Percentiles rank a stretch among this genome's conserved stretches.
Conservation (phyloP, 164 flowering plant genomes). For the Annona cherimola region DNA sequence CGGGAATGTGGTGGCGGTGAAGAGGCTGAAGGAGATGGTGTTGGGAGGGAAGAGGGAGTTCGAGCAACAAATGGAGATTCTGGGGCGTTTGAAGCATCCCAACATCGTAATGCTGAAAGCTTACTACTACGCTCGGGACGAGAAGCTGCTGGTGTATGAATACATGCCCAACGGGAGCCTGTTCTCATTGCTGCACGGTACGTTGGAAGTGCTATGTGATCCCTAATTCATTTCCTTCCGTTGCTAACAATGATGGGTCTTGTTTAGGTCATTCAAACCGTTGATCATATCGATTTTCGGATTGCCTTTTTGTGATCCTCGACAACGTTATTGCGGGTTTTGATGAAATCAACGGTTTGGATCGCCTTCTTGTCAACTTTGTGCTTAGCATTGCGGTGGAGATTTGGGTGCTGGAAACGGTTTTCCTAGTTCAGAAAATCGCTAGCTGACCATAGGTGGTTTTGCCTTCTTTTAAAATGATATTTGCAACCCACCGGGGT, state of each 20-base stretch:
- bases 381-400: too few species aligned
- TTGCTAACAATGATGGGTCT: neutral
- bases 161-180: constrained; percentile 76
- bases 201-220: neutral
- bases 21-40: constrained; percentile 56
- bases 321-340: neutral
- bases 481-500: too few species aligned
- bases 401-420: too few species aligned
- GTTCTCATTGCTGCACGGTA: constrained; percentile 92
- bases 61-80: constrained; percentile 68
- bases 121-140: constrained; percentile 73
- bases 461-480: too few species aligned
- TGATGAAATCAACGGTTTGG: constrained; percentile 69
- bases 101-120: constrained; percentile 70
- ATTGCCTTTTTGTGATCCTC: neutral
- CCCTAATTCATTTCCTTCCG: too few species aligned
- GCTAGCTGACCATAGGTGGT: too few species aligned
- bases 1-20: constrained; percentile 79
- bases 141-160: constrained; percentile 78
- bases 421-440: too few species aligned
- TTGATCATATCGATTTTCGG: neutral
- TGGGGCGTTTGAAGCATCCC: constrained; percentile 64
- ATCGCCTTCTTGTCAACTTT: too few species aligned
- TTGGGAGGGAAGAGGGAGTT: constrained; percentile 63
- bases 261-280: neutral